Percentiles rank a stretch among this genome's conserved stretches.
Conservation (phyloP, 2,329 filamentous ascomycete genomes). For the Sodiomyces alkalinus region DNA sequence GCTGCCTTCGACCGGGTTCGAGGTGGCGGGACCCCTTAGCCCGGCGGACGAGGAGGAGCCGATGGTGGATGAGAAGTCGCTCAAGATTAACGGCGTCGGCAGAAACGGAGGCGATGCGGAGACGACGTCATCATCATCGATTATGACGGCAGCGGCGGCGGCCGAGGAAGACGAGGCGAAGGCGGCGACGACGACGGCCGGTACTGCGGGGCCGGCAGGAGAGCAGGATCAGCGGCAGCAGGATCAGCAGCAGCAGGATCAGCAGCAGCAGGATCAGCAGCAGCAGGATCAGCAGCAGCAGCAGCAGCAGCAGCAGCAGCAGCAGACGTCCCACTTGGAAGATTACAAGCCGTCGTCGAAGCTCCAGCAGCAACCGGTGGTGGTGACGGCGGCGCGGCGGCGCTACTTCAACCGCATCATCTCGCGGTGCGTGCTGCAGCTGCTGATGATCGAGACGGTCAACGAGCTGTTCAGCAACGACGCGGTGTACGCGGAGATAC, state of each 20-base stretch:
- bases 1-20: constrained; percentile 35
- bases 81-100: constrained; percentile 44
- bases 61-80: constrained; percentile 39
- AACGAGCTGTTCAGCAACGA: constrained; percentile 98
- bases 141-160: constrained; percentile 12
- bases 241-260: too few species aligned
- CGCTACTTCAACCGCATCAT: constrained; percentile 99
- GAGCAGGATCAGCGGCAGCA: too few species aligned
- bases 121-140: constrained; percentile 18
- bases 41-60: constrained; percentile 21
- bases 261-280: too few species aligned
- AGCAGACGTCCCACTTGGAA: constrained; percentile 47
- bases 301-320: too few species aligned
- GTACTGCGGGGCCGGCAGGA: too few species aligned
- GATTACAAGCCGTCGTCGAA: constrained; percentile 70
- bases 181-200: constrained; percentile 13
- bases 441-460: constrained; percentile 98
- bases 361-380: constrained; percentile 74
- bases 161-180: constrained; percentile 19
- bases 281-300: too few species aligned
- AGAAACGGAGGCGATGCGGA: constrained; percentile 20
- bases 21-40: constrained; percentile 30
- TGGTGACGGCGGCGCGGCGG: constrained; percentile 82
- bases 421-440: constrained; percentile 89
- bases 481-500: constrained; percentile 84